phyloP scores from a whole-genome alignment of 2,329 filamentous ascomycete genomes.

The Alternaria triticimaculans region DNA sequence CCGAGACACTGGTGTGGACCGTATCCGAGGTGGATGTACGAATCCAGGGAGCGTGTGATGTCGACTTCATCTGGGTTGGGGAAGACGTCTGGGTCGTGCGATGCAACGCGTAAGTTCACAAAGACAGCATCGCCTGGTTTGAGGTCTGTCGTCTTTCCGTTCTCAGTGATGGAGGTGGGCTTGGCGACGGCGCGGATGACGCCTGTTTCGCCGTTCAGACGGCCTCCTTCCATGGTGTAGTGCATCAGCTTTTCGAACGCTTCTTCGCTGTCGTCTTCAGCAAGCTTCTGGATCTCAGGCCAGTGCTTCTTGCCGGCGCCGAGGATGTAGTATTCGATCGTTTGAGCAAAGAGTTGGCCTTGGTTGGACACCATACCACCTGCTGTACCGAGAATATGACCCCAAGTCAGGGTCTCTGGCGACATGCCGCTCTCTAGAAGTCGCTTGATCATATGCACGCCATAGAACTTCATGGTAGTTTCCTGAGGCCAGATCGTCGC shows the following conservation, averaged over 20 bases:
- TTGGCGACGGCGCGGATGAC: conserved; percentile 48
- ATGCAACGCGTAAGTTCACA: conserved; percentile 53
- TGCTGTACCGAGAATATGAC: conserved; percentile 64
- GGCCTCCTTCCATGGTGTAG: conserved; percentile 57
- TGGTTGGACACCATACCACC: conserved; percentile 63
- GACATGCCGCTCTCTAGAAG: conserved; percentile 57
- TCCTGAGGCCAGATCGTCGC: conserved; percentile 47
- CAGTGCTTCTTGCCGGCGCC: conserved; percentile 58
- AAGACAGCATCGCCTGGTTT: conserved; percentile 50
- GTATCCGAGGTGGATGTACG: conserved; percentile 54
- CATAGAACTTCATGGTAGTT: conserved; percentile 59
- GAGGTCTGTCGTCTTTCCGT: conserved; percentile 38
- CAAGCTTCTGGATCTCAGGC: conserved; percentile 56
- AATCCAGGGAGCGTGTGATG: conserved; percentile 48
- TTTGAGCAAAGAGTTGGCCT: conserved; percentile 64
- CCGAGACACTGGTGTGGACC: conserved; percentile 55
- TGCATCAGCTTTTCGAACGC: conserved; percentile 57
- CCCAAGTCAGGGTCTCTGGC: conserved; percentile 61
- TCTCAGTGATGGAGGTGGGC: conserved; percentile 43
- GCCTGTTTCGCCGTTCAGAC: conserved; percentile 54
- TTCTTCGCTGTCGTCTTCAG: conserved; percentile 50
- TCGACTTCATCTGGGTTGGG: conserved; percentile 51
- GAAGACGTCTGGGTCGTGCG: conserved; percentile 51
- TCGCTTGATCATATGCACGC: conserved; percentile 62
- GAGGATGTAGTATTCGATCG: conserved; percentile 62